phyloP scores from a whole-genome alignment of 805 yeast genomes.

The Nakazawaea populi region DNA sequence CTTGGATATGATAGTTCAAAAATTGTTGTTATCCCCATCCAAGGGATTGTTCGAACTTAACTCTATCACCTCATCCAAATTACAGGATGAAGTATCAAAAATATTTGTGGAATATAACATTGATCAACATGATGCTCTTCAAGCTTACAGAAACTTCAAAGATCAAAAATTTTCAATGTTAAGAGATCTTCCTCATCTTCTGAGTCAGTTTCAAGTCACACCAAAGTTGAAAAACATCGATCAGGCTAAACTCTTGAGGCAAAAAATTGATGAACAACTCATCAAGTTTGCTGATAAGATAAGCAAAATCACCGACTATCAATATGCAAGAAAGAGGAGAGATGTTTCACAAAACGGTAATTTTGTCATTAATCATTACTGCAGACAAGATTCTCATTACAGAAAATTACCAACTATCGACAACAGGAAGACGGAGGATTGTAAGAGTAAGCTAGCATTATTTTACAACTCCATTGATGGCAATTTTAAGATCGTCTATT shows the following conservation, averaged over 20 bases:
- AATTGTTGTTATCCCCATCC: background rate
- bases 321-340: conserved; percentile 10
- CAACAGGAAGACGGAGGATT: conserved; percentile 9
- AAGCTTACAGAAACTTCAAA: conserved; percentile 3
- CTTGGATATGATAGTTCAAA: conserved; percentile 2
- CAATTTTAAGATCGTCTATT: conserved; percentile 8
- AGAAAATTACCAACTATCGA: conserved; percentile 5
- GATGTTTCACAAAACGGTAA: conserved; percentile 11
- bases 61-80: background rate
- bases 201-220: background rate
- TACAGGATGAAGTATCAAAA: conserved; percentile 9
- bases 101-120: conserved; percentile 2
- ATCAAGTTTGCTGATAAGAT: conserved; percentile 4
- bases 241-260: conserved; percentile 6
- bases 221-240: conserved; percentile 8
- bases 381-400: conserved; percentile 11
- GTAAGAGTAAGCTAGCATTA: conserved; percentile 7
- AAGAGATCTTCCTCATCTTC: conserved; percentile 1
- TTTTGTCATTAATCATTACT: conserved; percentile 10
- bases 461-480: conserved; percentile 9
- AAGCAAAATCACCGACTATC: conserved; percentile 6
- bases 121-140: conserved; percentile 4
- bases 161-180: conserved; percentile 4
- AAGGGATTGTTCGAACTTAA: conserved; percentile 1
- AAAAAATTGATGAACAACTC: conserved; percentile 7